Conservation (phyloP, 2,329 filamentous ascomycete genomes). For the Alternaria sp. region DNA sequence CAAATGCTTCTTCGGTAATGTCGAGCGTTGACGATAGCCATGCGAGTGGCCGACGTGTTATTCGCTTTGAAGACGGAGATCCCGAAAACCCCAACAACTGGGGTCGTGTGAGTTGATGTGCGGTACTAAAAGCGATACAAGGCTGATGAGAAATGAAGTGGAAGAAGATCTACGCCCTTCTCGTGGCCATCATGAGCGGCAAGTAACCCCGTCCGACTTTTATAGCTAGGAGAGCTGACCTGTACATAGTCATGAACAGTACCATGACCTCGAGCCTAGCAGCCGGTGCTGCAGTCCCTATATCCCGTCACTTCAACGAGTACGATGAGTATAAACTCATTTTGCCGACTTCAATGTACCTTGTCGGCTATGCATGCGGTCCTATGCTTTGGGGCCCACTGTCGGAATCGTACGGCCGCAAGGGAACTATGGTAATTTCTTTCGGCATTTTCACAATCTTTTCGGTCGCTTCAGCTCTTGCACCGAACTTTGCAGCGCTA, state of each 20-base stretch:
- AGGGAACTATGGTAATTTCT: slow-evolving; percentile 59
- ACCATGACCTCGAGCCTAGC: slow-evolving; percentile 71
- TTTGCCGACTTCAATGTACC: slow-evolving; percentile 60
- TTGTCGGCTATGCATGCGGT: slow-evolving; percentile 59
- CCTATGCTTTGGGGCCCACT: slow-evolving; percentile 57
- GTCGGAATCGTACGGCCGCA: slow-evolving; percentile 57
- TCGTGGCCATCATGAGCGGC: slow-evolving; percentile 66
- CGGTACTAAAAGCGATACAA: neutral
- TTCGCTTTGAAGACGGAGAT: slow-evolving; percentile 53
- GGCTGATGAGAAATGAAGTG: slow-evolving; percentile 46
- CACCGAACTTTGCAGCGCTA: slow-evolving; percentile 55
- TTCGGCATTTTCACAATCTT: slow-evolving; percentile 60
- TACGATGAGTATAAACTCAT: slow-evolving; percentile 56
- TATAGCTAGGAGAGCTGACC: slow-evolving; percentile 6
- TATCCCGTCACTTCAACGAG: slow-evolving; percentile 66
- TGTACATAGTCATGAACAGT: slow-evolving; percentile 63
- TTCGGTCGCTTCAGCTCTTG: slow-evolving; percentile 56
- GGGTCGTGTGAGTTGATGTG: slow-evolving; percentile 36
- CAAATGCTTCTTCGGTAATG: slow-evolving; percentile 19
- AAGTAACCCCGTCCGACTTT: slow-evolving; percentile 3
- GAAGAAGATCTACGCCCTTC: slow-evolving; percentile 65
- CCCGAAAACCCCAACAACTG: slow-evolving; percentile 56
- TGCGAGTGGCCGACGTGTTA: slow-evolving; percentile 33
- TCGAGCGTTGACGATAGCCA: slow-evolving; percentile 9
- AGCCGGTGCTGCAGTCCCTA: slow-evolving; percentile 68